Percentiles rank a stretch among this genome's conserved stretches.
These are phyloP conservation scores for Stromatinia cepivora DNA, from an alignment of 2,329 filamentous ascomycete genomes.

Conservation along the genomic window DNA sequence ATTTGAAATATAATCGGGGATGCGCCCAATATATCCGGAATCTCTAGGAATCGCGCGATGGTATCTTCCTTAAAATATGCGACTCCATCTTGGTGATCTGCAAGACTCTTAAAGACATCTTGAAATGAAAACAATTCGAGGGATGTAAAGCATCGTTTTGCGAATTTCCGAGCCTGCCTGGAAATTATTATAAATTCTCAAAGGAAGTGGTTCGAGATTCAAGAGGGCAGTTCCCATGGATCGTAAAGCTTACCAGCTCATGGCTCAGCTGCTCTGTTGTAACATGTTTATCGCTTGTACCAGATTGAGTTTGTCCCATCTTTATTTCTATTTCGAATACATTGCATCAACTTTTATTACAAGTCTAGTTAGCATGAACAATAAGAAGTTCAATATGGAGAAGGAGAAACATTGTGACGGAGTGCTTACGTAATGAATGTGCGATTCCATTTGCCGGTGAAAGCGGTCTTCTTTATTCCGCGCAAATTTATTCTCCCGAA, in stretches of 20 bases:
- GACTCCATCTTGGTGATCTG: slow-evolving; percentile 61
- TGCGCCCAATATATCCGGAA: slow-evolving; percentile 67
- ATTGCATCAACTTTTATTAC: neutral
- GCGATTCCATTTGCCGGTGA: neutral
- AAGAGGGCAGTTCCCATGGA: slow-evolving; percentile 17
- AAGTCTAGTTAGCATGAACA: neutral
- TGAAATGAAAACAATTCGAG: slow-evolving; percentile 73
- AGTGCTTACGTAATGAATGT: slow-evolving; percentile 3
- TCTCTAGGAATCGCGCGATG: slow-evolving; percentile 68
- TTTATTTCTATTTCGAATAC: slow-evolving; percentile 20
- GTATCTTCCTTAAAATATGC: slow-evolving; percentile 70
- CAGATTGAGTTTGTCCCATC: slow-evolving; percentile 43
- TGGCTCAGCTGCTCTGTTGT: slow-evolving; percentile 40
- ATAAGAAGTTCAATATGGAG: neutral
- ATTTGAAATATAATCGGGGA: slow-evolving; percentile 72
- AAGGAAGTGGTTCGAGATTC: slow-evolving; percentile 2
- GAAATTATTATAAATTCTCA: neutral
- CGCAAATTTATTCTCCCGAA: neutral
- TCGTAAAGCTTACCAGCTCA: slow-evolving; percentile 36
- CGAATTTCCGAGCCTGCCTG: slow-evolving; percentile 60
- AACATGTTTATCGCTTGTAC: slow-evolving; percentile 30
- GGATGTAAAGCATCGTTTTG: slow-evolving; percentile 67
- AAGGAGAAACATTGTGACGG: neutral
- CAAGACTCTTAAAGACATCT: slow-evolving; percentile 69
- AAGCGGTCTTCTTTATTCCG: neutral